Evolutionary conservation across 2,329 filamentous ascomycete genomes (phyloP).

Genomic region (Fusarium siculi): DNA sequence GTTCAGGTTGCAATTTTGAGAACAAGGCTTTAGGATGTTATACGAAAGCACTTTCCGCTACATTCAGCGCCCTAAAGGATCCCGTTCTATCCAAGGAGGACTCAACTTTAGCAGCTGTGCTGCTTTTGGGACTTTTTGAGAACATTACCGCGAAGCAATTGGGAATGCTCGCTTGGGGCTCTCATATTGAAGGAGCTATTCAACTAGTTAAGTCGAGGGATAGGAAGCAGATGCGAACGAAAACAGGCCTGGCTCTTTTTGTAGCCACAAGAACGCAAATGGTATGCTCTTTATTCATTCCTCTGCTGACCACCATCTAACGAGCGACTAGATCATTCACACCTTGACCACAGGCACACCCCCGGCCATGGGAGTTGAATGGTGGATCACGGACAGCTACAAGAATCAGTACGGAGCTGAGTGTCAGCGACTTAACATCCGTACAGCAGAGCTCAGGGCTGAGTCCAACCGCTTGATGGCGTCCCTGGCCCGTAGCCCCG

Average conservation of each 20-base stretch:
- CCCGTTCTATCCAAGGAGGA: slow-evolving; percentile 63
- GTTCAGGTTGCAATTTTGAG: slow-evolving; percentile 48
- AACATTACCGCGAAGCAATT: slow-evolving; percentile 66
- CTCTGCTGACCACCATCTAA: slow-evolving; percentile 2
- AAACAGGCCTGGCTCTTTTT: slow-evolving; percentile 65
- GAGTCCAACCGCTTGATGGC: slow-evolving; percentile 63
- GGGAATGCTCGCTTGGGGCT: slow-evolving; percentile 68
- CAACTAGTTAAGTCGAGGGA: slow-evolving; percentile 68
- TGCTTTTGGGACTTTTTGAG: slow-evolving; percentile 71
- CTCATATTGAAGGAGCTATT: slow-evolving; percentile 72
- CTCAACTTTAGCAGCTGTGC: slow-evolving; percentile 66
- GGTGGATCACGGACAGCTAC: slow-evolving; percentile 67
- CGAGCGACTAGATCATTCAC: slow-evolving; percentile 62
- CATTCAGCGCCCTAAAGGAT: slow-evolving; percentile 64
- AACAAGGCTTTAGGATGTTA: slow-evolving; percentile 62
- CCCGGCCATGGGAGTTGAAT: slow-evolving; percentile 65
- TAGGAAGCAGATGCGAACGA: slow-evolving; percentile 64
- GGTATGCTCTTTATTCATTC: slow-evolving; percentile 48
- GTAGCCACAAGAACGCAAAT: slow-evolving; percentile 70
- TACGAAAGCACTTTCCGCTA: slow-evolving; percentile 63
- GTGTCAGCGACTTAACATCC: slow-evolving; percentile 64
- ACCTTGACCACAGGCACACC: slow-evolving; percentile 63
- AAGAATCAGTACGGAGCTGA: slow-evolving; percentile 60
- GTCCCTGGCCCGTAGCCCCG: slow-evolving; percentile 56
- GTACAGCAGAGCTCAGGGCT: slow-evolving; percentile 65